Evolutionary conservation across 805 yeast species (phyloP).

Genomic region (Saturnispora besseyi): DNA sequence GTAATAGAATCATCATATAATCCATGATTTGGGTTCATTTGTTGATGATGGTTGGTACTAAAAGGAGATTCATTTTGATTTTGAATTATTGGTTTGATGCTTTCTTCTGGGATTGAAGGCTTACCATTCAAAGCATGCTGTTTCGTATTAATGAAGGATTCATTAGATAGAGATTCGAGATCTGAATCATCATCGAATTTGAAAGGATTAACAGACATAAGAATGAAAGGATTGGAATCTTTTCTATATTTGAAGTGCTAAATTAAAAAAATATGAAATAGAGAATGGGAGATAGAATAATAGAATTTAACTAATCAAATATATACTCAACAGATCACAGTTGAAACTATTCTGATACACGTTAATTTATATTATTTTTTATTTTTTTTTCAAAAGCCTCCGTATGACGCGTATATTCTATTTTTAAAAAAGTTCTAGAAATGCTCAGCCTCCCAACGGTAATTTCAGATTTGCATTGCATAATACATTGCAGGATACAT

Average conservation of each 20-base stretch:
- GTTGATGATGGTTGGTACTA: too few species aligned
- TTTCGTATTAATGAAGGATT: background rate
- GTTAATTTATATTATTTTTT: background rate
- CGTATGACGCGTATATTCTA: background rate
- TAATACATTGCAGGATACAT: too few species aligned
- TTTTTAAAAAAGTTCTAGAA: background rate
- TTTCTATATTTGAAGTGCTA: too few species aligned
- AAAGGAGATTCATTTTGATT: too few species aligned
- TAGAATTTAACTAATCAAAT: too few species aligned
- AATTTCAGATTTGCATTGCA: too few species aligned
- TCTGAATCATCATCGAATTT: conserved; percentile 3
- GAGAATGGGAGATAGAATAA: too few species aligned
- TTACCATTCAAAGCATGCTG: background rate
- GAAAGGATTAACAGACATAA: conserved; percentile 6
- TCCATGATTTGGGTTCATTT: background rate
- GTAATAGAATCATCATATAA: background rate
- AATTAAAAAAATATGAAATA: too few species aligned
- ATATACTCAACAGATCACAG: background rate
- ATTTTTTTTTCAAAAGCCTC: background rate
- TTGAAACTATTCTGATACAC: background rate
- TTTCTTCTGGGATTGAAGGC: too few species aligned
- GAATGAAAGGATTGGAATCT: too few species aligned
- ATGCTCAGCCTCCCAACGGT: too few species aligned
- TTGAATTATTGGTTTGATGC: too few species aligned
- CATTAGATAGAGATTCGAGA: background rate